These are phyloP conservation scores for Metarhizium humberi DNA, from an alignment of 2,329 filamentous ascomycete genomes.

Conservation along the genomic window DNA sequence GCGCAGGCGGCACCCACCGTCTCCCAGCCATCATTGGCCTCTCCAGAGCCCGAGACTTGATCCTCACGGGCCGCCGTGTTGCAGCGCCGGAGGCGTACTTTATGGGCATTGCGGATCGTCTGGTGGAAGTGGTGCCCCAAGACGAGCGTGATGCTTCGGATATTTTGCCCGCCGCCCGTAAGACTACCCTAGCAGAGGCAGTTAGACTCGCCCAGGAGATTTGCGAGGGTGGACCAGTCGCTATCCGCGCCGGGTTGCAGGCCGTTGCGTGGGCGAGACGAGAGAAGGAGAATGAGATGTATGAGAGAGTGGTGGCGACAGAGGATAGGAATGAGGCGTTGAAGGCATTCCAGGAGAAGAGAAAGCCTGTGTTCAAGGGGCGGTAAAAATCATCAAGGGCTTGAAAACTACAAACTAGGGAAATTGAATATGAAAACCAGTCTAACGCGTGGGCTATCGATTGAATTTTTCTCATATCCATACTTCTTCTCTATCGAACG, in stretches of 20 bases:
- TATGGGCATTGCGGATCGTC: constrained; percentile 78
- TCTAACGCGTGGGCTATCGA: not conserved
- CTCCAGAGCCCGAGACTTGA: constrained; percentile 74
- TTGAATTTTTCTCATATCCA: not conserved
- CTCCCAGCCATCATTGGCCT: constrained; percentile 75
- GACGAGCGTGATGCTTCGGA: constrained; percentile 31
- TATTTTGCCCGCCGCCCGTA: constrained; percentile 50
- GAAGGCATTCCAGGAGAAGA: constrained; percentile 64
- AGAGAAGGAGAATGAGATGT: constrained; percentile 77
- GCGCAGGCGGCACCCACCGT: constrained; percentile 85
- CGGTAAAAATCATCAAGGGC: constrained; percentile 22
- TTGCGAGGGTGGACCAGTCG: constrained; percentile 81
- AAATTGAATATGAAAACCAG: not conserved
- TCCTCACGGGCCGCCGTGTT: constrained; percentile 83
- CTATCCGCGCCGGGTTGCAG: constrained; percentile 67
- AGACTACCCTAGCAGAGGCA: constrained; percentile 63
- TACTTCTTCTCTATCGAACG: not conserved
- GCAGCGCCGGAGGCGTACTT: constrained; percentile 81
- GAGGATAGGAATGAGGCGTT: constrained; percentile 86
- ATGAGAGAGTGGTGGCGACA: constrained; percentile 71
- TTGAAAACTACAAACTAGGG: not conserved
- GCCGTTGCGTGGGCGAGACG: constrained; percentile 68
- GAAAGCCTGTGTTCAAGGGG: constrained; percentile 49
- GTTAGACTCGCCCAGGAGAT: constrained; percentile 75
- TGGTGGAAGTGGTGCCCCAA: constrained; percentile 65